Evolutionary conservation across 176 grass and related monocot genomes (phyloP).

Genomic region (Leersia perrieri): DNA sequence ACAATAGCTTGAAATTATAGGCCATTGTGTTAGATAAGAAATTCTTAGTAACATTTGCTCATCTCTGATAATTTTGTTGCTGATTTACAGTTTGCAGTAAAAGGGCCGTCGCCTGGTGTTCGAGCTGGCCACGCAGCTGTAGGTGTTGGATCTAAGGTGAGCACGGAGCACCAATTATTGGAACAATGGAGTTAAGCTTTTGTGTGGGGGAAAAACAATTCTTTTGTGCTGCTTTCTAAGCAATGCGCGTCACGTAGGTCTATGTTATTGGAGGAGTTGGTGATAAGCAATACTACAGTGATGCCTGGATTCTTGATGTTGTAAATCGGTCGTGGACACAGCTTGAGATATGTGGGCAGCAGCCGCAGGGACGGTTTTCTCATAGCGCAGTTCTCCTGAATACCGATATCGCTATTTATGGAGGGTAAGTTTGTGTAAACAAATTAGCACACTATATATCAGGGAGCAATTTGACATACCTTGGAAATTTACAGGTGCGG

Average conservation of each 20-base stretch:
- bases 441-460: not conserved
- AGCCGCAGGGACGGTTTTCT: conserved; percentile 88
- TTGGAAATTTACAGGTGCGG: conserved; percentile 60
- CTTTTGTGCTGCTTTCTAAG: conserved; percentile 1
- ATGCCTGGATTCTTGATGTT: conserved; percentile 93
- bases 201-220: not conserved
- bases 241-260: conserved; percentile 35
- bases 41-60: not conserved
- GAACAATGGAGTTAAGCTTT: not conserved
- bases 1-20: not conserved
- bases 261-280: conserved; percentile 95
- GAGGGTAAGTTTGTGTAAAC: conserved; percentile 59
- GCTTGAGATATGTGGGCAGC: conserved; percentile 79
- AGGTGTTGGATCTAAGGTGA: conserved; percentile 77
- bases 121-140: conserved; percentile 88
- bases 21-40: not conserved
- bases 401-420: conserved; percentile 84
- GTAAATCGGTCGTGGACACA: conserved; percentile 59
- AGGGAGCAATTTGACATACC: not conserved
- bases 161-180: conserved; percentile 35
- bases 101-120: conserved; percentile 81
- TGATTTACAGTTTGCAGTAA: conserved; percentile 59
- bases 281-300: conserved; percentile 93
- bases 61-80: not conserved
- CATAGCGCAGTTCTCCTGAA: conserved; percentile 73